These are phyloP conservation scores for Talaromyces pinophilus DNA, from an alignment of 2,329 filamentous ascomycete genomes.

Conservation along the genomic window DNA sequence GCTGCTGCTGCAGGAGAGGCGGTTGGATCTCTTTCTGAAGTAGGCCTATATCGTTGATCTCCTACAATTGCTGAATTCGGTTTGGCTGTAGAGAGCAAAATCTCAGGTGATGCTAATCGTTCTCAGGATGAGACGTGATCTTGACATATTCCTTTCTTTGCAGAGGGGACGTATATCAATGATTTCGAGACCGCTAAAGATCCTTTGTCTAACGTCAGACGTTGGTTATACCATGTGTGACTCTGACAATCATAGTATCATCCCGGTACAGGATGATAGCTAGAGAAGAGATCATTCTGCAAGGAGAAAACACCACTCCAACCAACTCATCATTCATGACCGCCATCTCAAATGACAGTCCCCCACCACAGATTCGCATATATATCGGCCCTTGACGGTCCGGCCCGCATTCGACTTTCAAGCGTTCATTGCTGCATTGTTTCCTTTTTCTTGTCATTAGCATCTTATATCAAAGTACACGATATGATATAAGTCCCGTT, in stretches of 20 bases:
- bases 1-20: background rate
- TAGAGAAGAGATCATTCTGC: background rate
- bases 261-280: background rate
- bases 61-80: background rate
- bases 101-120: constrained; percentile 11
- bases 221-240: background rate
- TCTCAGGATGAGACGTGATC: constrained; percentile 9
- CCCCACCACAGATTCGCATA: background rate
- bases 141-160: background rate
- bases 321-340: background rate
- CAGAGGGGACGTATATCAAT: background rate
- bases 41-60: constrained; percentile 17
- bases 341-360: background rate
- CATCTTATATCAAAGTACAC: constrained; percentile 5
- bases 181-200: background rate
- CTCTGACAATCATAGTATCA: background rate
- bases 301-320: background rate
- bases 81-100: background rate
- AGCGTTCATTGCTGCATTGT: background rate
- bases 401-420: background rate
- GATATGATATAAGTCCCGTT: background rate
- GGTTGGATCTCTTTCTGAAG: constrained; percentile 15
- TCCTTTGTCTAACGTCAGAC: background rate
- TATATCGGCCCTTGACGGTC: no score
- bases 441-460: background rate